Conservation (phyloP, 306 rosid species). For the Delonix regia region DNA sequence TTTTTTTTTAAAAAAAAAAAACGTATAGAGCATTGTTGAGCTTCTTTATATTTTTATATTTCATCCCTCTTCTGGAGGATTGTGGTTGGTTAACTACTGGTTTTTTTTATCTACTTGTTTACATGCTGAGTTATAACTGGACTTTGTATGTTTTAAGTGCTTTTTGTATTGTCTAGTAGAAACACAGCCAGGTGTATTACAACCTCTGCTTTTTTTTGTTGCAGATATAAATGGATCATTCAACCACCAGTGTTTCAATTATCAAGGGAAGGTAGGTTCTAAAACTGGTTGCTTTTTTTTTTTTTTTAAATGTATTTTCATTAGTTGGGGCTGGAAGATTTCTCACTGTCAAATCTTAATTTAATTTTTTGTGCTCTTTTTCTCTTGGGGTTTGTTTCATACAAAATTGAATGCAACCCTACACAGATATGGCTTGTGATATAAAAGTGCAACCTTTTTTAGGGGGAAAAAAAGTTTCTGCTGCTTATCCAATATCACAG, state of each 20-base stretch:
- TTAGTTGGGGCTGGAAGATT: conserved; percentile 7
- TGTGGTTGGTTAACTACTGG: conserved; percentile 26
- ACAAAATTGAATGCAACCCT: conserved; percentile 10
- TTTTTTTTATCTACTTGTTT: conserved; percentile 27
- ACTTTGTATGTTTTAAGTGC: background rate
- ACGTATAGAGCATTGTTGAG: conserved; percentile 2
- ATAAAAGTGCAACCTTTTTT: conserved; percentile 1
- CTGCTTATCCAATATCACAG: background rate
- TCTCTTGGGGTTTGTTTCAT: conserved; percentile 6
- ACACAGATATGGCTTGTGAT: conserved; percentile 14
- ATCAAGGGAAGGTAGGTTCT: conserved; percentile 82
- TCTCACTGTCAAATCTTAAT: conserved; percentile 24
- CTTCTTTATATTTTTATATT: conserved; percentile 10
- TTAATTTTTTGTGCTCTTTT: background rate
- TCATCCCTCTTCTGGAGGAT: conserved; percentile 6
- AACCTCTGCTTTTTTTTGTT: conserved; percentile 32
- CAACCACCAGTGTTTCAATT: conserved; percentile 74
- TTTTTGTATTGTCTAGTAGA: conserved; percentile 12
- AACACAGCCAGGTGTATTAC: conserved; percentile 23
- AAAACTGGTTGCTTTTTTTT: conserved; percentile 32
- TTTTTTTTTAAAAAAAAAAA: no score
- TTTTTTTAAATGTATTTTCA: conserved; percentile 19
- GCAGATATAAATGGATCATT: conserved; percentile 84
- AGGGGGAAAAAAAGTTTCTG: background rate
- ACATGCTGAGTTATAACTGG: background rate